Evolutionary conservation across 1,139 yeast genomes (phyloP).

Genomic region (Kodamaea ohmeri): DNA sequence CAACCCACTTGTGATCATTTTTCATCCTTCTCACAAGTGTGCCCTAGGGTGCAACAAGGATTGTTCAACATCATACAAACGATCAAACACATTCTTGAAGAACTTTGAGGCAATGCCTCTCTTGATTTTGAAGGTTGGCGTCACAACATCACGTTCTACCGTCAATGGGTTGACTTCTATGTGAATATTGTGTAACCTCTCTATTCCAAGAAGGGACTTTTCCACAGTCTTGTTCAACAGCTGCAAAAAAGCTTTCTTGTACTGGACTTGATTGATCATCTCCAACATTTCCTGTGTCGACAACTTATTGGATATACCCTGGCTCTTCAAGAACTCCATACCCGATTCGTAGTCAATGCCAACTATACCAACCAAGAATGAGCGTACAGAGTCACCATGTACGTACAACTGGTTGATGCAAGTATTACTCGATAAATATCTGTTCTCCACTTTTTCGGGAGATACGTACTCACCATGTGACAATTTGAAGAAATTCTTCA

Average conservation of each 20-base stretch:
- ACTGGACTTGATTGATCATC: conserved; percentile 26
- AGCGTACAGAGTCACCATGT: conserved; percentile 63
- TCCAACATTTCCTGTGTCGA: conserved; percentile 23
- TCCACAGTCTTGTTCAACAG: conserved; percentile 28
- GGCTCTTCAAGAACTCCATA: conserved; percentile 21
- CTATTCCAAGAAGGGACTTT: conserved; percentile 32
- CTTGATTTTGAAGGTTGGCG: conserved; percentile 43
- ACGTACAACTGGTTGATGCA: conserved; percentile 34
- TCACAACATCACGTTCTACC: conserved; percentile 37
- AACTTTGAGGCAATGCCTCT: conserved; percentile 37
- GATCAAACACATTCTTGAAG: conserved; percentile 20
- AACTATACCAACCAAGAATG: conserved; percentile 54
- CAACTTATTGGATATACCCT: conserved; percentile 16
- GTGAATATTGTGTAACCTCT: conserved; percentile 35
- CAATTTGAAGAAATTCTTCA: conserved; percentile 44
- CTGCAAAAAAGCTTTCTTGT: conserved; percentile 26
- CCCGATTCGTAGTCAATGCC: conserved; percentile 41
- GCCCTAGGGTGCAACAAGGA: conserved; percentile 12
- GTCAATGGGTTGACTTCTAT: conserved; percentile 40
- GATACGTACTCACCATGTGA: conserved; percentile 47
- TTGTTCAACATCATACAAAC: conserved; percentile 18
- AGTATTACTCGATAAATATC: conserved; percentile 35
- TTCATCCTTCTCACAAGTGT: conserved; percentile 4
- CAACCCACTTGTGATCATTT: background rate
- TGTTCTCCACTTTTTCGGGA: conserved; percentile 43